A percentile compares a stretch with the other conserved stretches of the same genome.
These are phyloP conservation scores for Nitzschia inconspicua DNA, from an alignment of 108 stramenopile species.

Conservation along the genomic window DNA sequence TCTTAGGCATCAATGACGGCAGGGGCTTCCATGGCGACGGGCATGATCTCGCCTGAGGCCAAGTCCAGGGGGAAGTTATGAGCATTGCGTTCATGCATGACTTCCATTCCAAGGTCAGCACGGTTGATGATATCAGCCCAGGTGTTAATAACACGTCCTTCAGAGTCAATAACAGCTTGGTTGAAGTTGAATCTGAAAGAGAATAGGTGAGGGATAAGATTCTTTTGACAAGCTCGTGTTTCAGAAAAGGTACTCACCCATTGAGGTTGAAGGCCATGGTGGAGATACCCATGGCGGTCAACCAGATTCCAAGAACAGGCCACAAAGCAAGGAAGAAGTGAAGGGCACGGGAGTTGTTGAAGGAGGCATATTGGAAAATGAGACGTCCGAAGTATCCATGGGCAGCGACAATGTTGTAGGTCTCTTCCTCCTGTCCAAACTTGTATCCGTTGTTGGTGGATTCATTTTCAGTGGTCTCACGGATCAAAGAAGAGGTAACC, in stretches of 20 bases:
- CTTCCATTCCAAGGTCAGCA: slow-evolving; percentile 30
- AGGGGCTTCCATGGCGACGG: slow-evolving; percentile 35
- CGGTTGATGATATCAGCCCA: slow-evolving; percentile 41
- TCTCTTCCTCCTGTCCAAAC: slow-evolving; percentile 33
- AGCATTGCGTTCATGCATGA: slow-evolving; percentile 34
- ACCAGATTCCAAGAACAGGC: slow-evolving; percentile 34
- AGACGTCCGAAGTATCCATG: slow-evolving; percentile 39
- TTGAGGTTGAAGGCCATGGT: slow-evolving; percentile 36
- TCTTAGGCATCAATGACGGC: slow-evolving; percentile 18
- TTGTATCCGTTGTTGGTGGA: slow-evolving; percentile 35
- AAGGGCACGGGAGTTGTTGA: slow-evolving; percentile 41
- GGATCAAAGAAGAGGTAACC: slow-evolving; percentile 34
- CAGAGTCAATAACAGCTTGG: slow-evolving; percentile 28
- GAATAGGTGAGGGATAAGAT: background rate
- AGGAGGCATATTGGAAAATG: slow-evolving; percentile 35
- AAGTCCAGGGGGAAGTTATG: slow-evolving; percentile 38
- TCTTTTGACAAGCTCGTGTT: background rate
- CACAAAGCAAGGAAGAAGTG: slow-evolving; percentile 37
- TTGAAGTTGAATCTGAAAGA: slow-evolving; percentile 17
- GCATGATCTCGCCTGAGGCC: slow-evolving; percentile 23
- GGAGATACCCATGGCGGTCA: slow-evolving; percentile 31
- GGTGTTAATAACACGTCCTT: slow-evolving; percentile 36
- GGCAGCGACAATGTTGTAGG: slow-evolving; percentile 36
- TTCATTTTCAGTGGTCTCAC: slow-evolving; percentile 34
- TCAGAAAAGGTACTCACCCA: background rate